phyloP scores from a whole-genome alignment of 2,329 filamentous ascomycete genomes.

The Fusarium pilosicola region DNA sequence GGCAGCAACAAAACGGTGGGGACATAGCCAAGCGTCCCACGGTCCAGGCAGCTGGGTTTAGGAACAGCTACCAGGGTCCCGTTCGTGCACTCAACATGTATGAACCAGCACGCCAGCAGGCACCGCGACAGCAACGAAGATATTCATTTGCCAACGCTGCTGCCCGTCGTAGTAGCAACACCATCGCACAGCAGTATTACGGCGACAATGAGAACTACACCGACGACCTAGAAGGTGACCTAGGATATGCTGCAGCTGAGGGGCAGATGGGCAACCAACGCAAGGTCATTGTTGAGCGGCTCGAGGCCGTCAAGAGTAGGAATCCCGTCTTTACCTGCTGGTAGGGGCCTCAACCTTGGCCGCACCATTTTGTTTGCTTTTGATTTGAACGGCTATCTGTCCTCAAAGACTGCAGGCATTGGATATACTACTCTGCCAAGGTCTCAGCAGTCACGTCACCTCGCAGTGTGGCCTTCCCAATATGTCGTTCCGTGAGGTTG shows the following conservation, averaged over 20 bases:
- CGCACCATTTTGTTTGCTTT: not conserved
- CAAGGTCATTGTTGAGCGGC: constrained; percentile 94
- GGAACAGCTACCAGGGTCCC: constrained; percentile 55
- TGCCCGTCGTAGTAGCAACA: constrained; percentile 59
- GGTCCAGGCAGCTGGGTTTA: constrained; percentile 31
- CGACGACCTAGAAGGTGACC: constrained; percentile 87
- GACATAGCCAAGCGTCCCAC: constrained; percentile 38
- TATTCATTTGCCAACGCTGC: constrained; percentile 64
- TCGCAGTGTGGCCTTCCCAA: constrained; percentile 7
- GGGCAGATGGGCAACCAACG: constrained; percentile 91
- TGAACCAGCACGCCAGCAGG: constrained; percentile 54
- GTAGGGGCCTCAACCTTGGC: constrained; percentile 55
- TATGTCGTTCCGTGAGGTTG: constrained; percentile 1
- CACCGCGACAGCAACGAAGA: constrained; percentile 57
- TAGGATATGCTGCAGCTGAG: constrained; percentile 93
- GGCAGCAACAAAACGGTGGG: constrained; percentile 25
- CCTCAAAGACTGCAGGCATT: not conserved
- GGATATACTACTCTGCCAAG: not conserved
- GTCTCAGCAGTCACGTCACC: constrained; percentile 1
- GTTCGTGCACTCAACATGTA: constrained; percentile 56
- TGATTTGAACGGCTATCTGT: not conserved
- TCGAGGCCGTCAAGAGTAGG: constrained; percentile 94
- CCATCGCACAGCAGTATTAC: constrained; percentile 64
- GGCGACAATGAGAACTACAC: constrained; percentile 68
- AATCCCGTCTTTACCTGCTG: constrained; percentile 99